A percentile compares a stretch with the other conserved stretches of the same genome.
phyloP scores from a whole-genome alignment of 108 stramenopile species.

The Pseudonitzschia pungens region DNA sequence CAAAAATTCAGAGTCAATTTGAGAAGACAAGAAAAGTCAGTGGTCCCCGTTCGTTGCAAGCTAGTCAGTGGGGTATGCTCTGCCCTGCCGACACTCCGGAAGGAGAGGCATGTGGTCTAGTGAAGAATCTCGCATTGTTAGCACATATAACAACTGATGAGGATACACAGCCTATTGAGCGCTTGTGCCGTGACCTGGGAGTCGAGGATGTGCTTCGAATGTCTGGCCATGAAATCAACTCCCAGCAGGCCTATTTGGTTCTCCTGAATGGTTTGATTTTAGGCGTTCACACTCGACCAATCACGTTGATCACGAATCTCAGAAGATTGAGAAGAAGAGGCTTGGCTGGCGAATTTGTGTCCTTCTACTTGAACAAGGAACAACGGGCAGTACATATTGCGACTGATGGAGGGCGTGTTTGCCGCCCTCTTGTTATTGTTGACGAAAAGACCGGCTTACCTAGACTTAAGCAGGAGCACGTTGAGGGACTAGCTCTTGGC shows the following conservation, averaged over 20 bases:
- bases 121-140: conserved; percentile 95
- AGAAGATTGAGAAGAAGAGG: conserved; percentile 86
- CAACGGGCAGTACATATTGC: conserved; percentile 96
- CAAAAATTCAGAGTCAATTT: conserved; percentile 95
- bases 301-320: conserved; percentile 71
- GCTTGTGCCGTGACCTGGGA: conserved; percentile 92
- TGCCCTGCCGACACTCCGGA: conserved; percentile 96
- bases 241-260: conserved; percentile 78
- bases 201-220: conserved; percentile 93
- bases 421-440: conserved; percentile 95
- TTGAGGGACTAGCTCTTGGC: conserved; percentile 79
- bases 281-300: conserved; percentile 83
- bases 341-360: conserved; percentile 95
- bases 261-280: conserved; percentile 96
- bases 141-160: conserved; percentile 97
- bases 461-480: conserved; percentile 76
- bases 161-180: conserved; percentile 85
- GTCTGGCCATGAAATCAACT: conserved; percentile 91
- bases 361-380: conserved; percentile 92
- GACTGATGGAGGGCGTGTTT: conserved; percentile 97
- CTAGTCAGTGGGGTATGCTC: conserved; percentile 99
- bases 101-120: conserved; percentile 96
- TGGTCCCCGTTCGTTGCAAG: conserved; percentile 95
- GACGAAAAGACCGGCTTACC: conserved; percentile 79
- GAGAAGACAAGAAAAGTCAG: conserved; percentile 97